A percentile compares a stretch with the other conserved stretches of the same genome.
These are phyloP conservation scores for Kalmusia sp. DNA, from an alignment of 2,329 filamentous ascomycete genomes.

Conservation along the genomic window DNA sequence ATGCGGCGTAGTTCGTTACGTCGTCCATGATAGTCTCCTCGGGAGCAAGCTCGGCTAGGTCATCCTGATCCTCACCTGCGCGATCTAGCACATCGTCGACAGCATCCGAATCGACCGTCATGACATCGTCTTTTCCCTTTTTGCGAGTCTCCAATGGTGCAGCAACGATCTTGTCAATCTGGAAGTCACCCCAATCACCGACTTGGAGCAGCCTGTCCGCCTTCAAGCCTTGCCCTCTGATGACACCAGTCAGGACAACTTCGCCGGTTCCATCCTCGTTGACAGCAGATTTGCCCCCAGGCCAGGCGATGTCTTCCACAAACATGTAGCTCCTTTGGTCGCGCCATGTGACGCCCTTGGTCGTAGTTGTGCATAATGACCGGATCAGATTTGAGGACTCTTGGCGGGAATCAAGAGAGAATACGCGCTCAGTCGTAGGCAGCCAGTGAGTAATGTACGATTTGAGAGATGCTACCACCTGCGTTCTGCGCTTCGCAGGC, in stretches of 20 bases:
- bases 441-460: slow-evolving; percentile 96
- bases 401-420: slow-evolving; percentile 85
- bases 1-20: slow-evolving; percentile 58
- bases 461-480: slow-evolving; percentile 82
- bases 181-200: slow-evolving; percentile 92
- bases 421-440: slow-evolving; percentile 87
- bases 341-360: slow-evolving; percentile 94
- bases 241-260: slow-evolving; percentile 80
- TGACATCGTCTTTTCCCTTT: slow-evolving; percentile 68
- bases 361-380: slow-evolving; percentile 87
- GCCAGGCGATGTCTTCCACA: slow-evolving; percentile 80
- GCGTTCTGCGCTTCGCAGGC: slow-evolving; percentile 76
- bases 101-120: slow-evolving; percentile 68
- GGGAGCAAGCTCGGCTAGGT: slow-evolving; percentile 82
- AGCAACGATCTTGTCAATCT: slow-evolving; percentile 86
- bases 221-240: slow-evolving; percentile 86
- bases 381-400: slow-evolving; percentile 91
- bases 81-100: slow-evolving; percentile 67
- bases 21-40: slow-evolving; percentile 84
- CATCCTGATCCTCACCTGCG: slow-evolving; percentile 81
- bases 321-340: slow-evolving; percentile 97
- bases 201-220: slow-evolving; percentile 89
- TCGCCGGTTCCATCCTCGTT: slow-evolving; percentile 60
- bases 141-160: slow-evolving; percentile 69
- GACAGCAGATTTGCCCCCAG: slow-evolving; percentile 52